A percentile compares a stretch with the other conserved stretches of the same genome.
phyloP scores from a whole-genome alignment of 352 stramenopile genomes.

The Phytopythium mirpurense region DNA sequence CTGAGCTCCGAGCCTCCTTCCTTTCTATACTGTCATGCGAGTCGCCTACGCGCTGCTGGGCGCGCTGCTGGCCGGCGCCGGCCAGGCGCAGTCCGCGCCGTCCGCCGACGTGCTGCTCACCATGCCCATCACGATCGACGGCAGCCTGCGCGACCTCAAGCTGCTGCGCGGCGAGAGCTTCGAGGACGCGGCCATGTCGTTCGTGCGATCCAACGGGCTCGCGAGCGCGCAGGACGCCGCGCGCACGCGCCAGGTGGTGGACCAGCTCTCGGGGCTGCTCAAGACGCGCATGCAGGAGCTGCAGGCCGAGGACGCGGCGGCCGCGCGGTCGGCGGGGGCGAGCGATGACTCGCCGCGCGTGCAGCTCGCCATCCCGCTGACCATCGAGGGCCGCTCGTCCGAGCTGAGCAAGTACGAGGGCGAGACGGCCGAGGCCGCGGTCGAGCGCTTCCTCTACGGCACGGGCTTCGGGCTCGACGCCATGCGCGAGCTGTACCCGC shows the following conservation, averaged over 20 bases:
- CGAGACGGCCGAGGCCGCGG: slow-evolving; percentile 44
- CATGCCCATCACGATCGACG: slow-evolving; percentile 60
- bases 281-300: slow-evolving; percentile 59
- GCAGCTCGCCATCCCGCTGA: slow-evolving; percentile 56
- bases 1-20: too few species aligned
- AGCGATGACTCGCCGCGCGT: slow-evolving; percentile 25
- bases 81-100: slow-evolving; percentile 22
- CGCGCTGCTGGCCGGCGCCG: slow-evolving; percentile 10
- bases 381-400: slow-evolving; percentile 36
- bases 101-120: slow-evolving; percentile 59
- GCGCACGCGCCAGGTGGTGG: slow-evolving; percentile 47
- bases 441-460: slow-evolving; percentile 64
- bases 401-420: slow-evolving; percentile 62
- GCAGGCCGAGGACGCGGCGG: slow-evolving; percentile 15
- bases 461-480: slow-evolving; percentile 52
- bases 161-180: slow-evolving; percentile 65
- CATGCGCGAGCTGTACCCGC: slow-evolving; percentile 57
- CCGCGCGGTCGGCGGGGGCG: slow-evolving; percentile 1
- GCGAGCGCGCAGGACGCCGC: slow-evolving; percentile 39
- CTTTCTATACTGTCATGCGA: too few species aligned
- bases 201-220: slow-evolving; percentile 58
- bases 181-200: slow-evolving; percentile 54
- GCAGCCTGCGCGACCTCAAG: slow-evolving; percentile 48
- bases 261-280: slow-evolving; percentile 60
- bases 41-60: slow-evolving; percentile 21